Conservation (phyloP, 768 basidiomycete species). For the Myochromella boudieri region DNA sequence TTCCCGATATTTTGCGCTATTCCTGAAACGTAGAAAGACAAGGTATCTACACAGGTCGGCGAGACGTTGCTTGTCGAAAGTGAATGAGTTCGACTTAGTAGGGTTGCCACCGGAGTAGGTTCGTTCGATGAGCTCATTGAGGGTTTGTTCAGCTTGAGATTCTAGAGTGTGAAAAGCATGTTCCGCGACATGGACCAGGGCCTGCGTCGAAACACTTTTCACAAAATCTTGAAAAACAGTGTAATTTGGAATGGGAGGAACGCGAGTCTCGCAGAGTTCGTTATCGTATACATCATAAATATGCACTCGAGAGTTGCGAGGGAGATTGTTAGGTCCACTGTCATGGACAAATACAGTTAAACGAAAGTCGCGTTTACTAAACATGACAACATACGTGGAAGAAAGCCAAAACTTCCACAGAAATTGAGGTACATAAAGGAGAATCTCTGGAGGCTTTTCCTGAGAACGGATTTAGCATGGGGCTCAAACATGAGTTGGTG, state of each 20-base stretch:
- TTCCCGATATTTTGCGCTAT: slow-evolving; percentile 45
- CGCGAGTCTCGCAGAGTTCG: slow-evolving; percentile 43
- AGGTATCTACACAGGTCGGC: slow-evolving; percentile 50
- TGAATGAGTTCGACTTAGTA: slow-evolving; percentile 25
- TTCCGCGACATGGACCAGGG: slow-evolving; percentile 41
- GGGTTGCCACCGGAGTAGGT: slow-evolving; percentile 27
- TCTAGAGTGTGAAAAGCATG: slow-evolving; percentile 44
- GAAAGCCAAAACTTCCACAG: slow-evolving; percentile 52
- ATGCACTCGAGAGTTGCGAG: slow-evolving; percentile 43
- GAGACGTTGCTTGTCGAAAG: slow-evolving; percentile 27
- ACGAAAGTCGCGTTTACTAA: background rate
- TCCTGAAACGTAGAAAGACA: slow-evolving; percentile 58
- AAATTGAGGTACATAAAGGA: slow-evolving; percentile 44
- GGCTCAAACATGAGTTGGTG: background rate
- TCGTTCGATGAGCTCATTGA: slow-evolving; percentile 34
- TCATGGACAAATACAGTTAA: background rate
- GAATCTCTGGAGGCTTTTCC: slow-evolving; percentile 17
- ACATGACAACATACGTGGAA: slow-evolving; percentile 33
- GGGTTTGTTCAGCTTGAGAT: slow-evolving; percentile 35
- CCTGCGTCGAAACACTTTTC: slow-evolving; percentile 30
- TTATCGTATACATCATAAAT: slow-evolving; percentile 54
- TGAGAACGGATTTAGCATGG: background rate
- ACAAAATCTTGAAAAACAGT: slow-evolving; percentile 47
- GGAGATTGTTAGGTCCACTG: slow-evolving; percentile 22
- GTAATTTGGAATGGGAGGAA: slow-evolving; percentile 27